Percentiles rank a stretch among this genome's conserved stretches.
phyloP scores from a whole-genome alignment of 106 monocot genomes.

The Allium cepa region DNA sequence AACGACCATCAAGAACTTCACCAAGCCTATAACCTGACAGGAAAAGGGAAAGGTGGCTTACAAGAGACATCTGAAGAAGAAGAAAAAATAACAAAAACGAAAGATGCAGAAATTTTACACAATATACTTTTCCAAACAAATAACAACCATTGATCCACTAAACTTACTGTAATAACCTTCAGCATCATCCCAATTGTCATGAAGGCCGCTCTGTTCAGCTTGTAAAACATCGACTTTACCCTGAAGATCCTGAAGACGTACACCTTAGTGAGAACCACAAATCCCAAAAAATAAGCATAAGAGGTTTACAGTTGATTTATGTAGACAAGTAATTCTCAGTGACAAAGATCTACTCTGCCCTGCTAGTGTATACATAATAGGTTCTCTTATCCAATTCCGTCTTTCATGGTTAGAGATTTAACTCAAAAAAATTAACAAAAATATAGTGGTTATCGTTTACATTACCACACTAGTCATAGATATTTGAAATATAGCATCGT shows the following conservation, averaged over 20 bases:
- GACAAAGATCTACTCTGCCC: background rate
- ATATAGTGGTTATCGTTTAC: too few species aligned
- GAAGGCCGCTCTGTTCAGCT: constrained; percentile 60
- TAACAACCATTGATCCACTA: background rate
- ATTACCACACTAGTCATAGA: too few species aligned
- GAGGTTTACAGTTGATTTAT: background rate
- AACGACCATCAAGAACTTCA: constrained; percentile 91
- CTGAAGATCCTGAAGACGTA: constrained; percentile 56
- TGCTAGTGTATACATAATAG: background rate
- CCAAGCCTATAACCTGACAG: constrained; percentile 69
- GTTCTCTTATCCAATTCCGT: background rate
- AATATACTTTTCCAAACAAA: too few species aligned
- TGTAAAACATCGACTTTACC: constrained; percentile 63
- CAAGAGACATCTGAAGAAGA: background rate
- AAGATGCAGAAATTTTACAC: too few species aligned
- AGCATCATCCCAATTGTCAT: constrained; percentile 99
- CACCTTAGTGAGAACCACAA: background rate
- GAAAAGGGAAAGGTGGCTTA: background rate
- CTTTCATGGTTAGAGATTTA: background rate
- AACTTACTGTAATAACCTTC: constrained; percentile 98
- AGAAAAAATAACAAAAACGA: background rate
- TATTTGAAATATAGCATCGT: too few species aligned
- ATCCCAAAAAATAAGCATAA: background rate
- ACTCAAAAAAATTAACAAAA: background rate
- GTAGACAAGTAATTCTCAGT: background rate